These are phyloP conservation scores for Cupressus sempervirens DNA, from an alignment of 75 land plant genomes.

Conservation along the genomic window DNA sequence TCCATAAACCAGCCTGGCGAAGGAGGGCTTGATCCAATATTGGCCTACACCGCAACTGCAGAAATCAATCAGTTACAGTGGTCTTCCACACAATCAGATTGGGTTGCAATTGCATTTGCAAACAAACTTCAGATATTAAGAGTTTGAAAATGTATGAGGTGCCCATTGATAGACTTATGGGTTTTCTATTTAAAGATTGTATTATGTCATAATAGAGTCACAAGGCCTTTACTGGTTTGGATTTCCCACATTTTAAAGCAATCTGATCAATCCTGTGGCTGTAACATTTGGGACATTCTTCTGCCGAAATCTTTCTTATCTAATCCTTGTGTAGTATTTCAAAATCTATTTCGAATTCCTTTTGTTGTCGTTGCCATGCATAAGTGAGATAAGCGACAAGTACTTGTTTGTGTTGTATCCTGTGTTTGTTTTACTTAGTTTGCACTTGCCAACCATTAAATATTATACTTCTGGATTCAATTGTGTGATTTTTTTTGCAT, in stretches of 20 bases:
- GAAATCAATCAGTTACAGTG: slow-evolving; percentile 97
- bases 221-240: neutral
- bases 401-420: neutral
- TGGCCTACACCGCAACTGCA: slow-evolving; percentile 60
- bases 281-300: neutral
- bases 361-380: neutral
- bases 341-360: neutral
- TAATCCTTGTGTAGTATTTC: neutral
- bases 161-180: neutral
- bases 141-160: slow-evolving; percentile 21
- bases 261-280: neutral
- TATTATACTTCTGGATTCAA: no score
- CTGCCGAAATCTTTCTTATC: neutral
- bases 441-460: neutral
- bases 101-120: slow-evolving; percentile 87
- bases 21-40: slow-evolving; percentile 70
- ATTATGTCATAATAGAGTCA: neutral
- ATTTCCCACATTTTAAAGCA: neutral
- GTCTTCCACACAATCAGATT: slow-evolving; percentile 81
- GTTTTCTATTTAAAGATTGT: neutral
- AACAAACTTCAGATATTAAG: slow-evolving; percentile 79
- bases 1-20: slow-evolving; percentile 47
- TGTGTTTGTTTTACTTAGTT: neutral
- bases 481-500: no score
- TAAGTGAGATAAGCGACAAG: neutral